Evolutionary conservation across 495 filamentous ascomycete genomes (phyloP).

Genomic region (Daldinia decipiens): DNA sequence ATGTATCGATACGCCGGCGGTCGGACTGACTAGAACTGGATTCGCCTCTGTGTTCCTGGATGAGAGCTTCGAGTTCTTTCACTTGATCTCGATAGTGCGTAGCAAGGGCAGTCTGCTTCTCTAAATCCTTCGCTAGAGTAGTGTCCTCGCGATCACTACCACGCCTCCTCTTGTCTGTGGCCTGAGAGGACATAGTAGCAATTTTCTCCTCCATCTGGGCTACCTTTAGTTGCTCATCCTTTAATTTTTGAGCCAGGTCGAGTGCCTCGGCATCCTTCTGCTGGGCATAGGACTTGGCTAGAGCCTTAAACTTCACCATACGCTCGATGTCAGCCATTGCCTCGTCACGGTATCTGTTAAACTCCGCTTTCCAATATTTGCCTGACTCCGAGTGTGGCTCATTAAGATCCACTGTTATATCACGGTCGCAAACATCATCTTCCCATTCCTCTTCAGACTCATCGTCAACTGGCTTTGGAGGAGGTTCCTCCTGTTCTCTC

Average conservation of each 20-base stretch:
- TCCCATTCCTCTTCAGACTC: conserved; percentile 57
- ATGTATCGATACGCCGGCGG: conserved; percentile 46
- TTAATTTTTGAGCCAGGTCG: conserved; percentile 75
- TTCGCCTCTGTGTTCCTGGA: conserved; percentile 59
- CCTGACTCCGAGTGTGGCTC: conserved; percentile 86
- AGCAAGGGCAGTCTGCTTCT: conserved; percentile 73
- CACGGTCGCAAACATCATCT: conserved; percentile 58
- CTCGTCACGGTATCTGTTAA: conserved; percentile 80
- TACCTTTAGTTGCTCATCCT: conserved; percentile 68
- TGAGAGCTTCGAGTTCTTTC: conserved; percentile 64
- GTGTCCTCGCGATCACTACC: conserved; percentile 60
- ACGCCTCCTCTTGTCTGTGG: conserved; percentile 53
- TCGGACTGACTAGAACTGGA: conserved; percentile 41
- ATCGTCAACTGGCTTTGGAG: conserved; percentile 43
- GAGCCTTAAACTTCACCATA: conserved; percentile 79
- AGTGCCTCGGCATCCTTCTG: conserved; percentile 86
- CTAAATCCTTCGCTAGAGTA: conserved; percentile 66
- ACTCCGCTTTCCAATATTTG: conserved; percentile 93
- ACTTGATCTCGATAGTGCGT: conserved; percentile 74
- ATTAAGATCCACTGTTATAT: conserved; percentile 79
- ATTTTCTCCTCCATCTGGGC: conserved; percentile 70
- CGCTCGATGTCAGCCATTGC: conserved; percentile 83
- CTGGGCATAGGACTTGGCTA: conserved; percentile 88
- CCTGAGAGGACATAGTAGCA: conserved; percentile 66
- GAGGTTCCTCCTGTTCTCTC: conserved; percentile 33